Evolutionary conservation across 73 alveolate genomes (phyloP), one percentile per base, ranked within the genome.

Genomic region (Diophrys sp.): DNA sequence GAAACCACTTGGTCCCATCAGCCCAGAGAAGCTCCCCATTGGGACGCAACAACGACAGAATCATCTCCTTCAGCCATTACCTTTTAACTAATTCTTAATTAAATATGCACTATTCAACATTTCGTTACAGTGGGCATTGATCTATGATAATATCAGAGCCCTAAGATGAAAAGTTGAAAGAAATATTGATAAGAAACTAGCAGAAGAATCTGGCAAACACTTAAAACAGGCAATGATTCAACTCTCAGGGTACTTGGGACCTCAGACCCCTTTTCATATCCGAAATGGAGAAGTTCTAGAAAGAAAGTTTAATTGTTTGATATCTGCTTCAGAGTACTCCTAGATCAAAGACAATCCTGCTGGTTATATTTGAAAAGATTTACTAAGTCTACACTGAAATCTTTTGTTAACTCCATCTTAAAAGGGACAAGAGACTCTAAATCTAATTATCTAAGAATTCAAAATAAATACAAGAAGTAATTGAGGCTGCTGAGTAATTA

Each of bases 121-220:
- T n/a, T n/a, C n/a, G n/a, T n/a, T n/a, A n/a, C n/a, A n/a, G n/a
- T n/a, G n/a, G n/a, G n/a, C n/a, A 1, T 32, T 30, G 71, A 53
- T 86, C n/a, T 86, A 86, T 67, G 93, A 86, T 70, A 67, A 56
- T 14, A 86, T 86, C 24, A 30, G 87, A 30, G 88, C 24, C 5
- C 11, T 80, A 27, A 56, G 56, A 33, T 54, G 77, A 62, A 70
- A 72, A 27, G 29, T 2, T 23, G 54, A 79, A 14, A 74, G 76
- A 23, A 83, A 88, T 27, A 71, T 74, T 34, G 98, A 94, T 71
- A 71, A 85, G 78, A 76, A 87, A 44, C 90, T 91, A 1, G 96
- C 97, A 0, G 33, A 72, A 14, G 91, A 89, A 29, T 94, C 91
- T 67, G 98, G 91, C 70, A 78, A 86, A 14, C 88, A 84, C 14